Conservation (phyloP, 805 yeast species). For the Candida maesae region DNA sequence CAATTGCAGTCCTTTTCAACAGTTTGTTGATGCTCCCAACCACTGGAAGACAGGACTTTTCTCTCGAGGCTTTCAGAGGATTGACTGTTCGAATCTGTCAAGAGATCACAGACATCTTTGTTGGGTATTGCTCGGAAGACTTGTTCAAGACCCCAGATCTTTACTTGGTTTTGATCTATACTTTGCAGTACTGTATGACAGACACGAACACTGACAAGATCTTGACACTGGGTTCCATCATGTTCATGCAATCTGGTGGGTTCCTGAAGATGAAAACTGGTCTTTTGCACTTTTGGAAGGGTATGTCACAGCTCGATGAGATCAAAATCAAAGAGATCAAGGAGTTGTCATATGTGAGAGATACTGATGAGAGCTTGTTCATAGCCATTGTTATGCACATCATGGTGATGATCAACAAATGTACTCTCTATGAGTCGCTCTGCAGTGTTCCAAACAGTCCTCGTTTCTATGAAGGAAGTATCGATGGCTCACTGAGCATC, state of each 20-base stretch:
- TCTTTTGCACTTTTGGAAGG: conserved; percentile 26
- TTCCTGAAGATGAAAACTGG: conserved; percentile 32
- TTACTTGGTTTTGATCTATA: conserved; percentile 34
- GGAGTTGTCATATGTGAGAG: conserved; percentile 34
- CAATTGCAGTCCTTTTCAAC: conserved; percentile 38
- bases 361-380: conserved; percentile 34
- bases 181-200: conserved; percentile 33
- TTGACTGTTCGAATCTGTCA: conserved; percentile 40
- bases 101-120: conserved; percentile 23
- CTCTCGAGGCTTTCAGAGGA: conserved; percentile 33
- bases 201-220: conserved; percentile 31
- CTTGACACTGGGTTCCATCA: conserved; percentile 38
- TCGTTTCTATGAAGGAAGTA: conserved; percentile 38
- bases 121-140: conserved; percentile 24
- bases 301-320: conserved; percentile 23
- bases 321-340: conserved; percentile 30
- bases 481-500: conserved; percentile 17
- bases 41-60: conserved; percentile 44
- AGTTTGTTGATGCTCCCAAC: conserved; percentile 43
- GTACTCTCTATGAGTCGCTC: conserved; percentile 35
- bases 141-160: conserved; percentile 25
- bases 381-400: conserved; percentile 40
- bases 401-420: conserved; percentile 42
- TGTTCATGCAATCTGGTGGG: conserved; percentile 52
- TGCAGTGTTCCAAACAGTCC: conserved; percentile 31